Percentiles rank a stretch among this genome's conserved stretches.
phyloP scores from a whole-genome alignment of 208 protist species.

The Naegleria fowleri region DNA sequence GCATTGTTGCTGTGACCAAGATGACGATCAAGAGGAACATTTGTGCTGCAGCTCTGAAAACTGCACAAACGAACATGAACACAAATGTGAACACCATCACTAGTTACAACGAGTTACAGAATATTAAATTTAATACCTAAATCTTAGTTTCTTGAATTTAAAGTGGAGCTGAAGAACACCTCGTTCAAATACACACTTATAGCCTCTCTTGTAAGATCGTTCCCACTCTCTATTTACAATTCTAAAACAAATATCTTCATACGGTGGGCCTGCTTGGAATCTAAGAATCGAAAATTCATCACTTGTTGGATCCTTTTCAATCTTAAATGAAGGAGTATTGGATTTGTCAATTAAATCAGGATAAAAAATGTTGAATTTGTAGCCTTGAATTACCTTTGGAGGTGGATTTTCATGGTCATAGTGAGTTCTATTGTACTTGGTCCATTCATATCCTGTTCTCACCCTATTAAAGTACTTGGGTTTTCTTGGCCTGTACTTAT shows the following conservation, averaged over 20 bases:
- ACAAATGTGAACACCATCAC: not conserved
- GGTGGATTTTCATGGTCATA: conserved; percentile 97
- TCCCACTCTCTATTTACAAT: conserved; percentile 94
- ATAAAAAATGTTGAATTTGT: conserved; percentile 99
- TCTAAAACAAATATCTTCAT: conserved; percentile 96
- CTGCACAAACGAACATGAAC: not conserved
- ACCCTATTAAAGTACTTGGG: conserved; percentile 97
- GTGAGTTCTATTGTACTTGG: conserved; percentile 97
- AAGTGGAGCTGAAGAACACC: conserved; percentile 75
- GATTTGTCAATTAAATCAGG: conserved; percentile 91
- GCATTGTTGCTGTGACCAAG: not conserved
- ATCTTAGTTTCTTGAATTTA: conserved; percentile 65
- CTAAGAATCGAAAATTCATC: conserved; percentile 81
- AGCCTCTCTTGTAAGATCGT: conserved; percentile 74
- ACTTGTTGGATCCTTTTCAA: conserved; percentile 63
- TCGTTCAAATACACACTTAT: conserved; percentile 88
- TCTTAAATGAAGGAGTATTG: conserved; percentile 73
- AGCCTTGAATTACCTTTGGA: conserved; percentile 95
- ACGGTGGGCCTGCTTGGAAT: conserved; percentile 92
- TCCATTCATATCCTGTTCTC: conserved; percentile 94
- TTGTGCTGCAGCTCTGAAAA: not conserved
- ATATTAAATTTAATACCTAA: not conserved
- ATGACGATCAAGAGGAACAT: not conserved
- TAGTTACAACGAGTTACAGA: too few relatives aligned
- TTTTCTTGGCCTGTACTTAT: conserved; percentile 89